A percentile compares a stretch with the other conserved stretches of the same genome.
phyloP scores from a whole-genome alignment of 148 eudicot genomes.

The Fagopyrum esculentum region DNA sequence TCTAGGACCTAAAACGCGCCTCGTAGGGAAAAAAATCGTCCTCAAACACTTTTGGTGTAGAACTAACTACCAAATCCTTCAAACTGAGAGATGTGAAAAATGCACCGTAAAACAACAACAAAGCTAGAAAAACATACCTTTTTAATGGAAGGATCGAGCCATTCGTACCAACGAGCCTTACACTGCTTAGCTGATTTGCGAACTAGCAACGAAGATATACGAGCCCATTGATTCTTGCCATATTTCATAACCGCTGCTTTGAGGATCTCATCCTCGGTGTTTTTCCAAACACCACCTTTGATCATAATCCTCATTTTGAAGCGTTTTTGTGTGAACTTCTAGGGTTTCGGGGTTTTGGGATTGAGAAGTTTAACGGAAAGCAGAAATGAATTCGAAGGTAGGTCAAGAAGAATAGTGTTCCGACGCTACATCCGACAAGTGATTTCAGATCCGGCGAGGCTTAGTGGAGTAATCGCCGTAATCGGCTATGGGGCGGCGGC shows the following conservation, averaged over 20 bases:
- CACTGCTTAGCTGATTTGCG: conserved; percentile 98
- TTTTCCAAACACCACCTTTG: conserved; percentile 99
- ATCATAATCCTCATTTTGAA: conserved; percentile 97
- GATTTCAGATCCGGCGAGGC: too few species aligned
- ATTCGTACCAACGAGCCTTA: conserved; percentile 97
- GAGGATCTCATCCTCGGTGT: conserved; percentile 93
- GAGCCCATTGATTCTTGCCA: conserved; percentile 96
- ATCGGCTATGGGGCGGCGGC: too few species aligned
- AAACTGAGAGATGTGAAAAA: background rate
- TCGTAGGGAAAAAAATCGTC: background rate
- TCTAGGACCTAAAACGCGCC: background rate
- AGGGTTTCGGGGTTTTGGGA: too few species aligned
- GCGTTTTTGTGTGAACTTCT: too few species aligned
- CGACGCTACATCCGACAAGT: too few species aligned
- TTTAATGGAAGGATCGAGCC: conserved; percentile 98
- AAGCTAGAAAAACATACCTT: conserved; percentile 35
- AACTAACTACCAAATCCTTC: too few species aligned
- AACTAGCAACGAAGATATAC: conserved; percentile 76
- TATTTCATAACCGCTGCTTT: conserved; percentile 97
- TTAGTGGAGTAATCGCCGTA: too few species aligned
- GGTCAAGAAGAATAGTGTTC: too few species aligned
- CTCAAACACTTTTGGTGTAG: too few species aligned
- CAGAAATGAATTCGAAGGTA: too few species aligned
- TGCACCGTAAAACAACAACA: background rate
- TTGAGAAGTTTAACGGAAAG: too few species aligned